Evolutionary conservation across 2,329 filamentous ascomycete species (phyloP), one percentile per base, ranked within the genome.

Genomic region (Diplodia mutila): DNA sequence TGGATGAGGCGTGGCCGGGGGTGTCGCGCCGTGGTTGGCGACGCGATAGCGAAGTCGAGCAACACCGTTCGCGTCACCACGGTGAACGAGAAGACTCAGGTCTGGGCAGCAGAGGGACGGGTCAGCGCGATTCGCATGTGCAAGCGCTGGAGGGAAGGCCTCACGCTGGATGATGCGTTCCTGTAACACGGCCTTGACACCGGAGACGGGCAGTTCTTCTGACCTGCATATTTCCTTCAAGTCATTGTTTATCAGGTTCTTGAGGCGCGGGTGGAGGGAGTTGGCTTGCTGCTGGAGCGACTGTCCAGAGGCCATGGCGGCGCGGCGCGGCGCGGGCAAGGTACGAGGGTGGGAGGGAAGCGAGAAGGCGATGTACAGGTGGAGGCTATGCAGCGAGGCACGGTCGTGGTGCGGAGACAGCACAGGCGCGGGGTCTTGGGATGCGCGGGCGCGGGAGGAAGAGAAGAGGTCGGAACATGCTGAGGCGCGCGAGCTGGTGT

Each of bases 171-270:
- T 87, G 69, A 97, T 91, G 73, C 94, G 90, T 68, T 83, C 82
- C 80, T 97, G 93, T 69, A 98, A 83, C 51, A 91, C 87, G 39
- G 89, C 87, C 83, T 99, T 99, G 74, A 95, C 90, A 23, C 95
- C 95, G 32, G 90, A 91, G 69, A 92, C 90, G 71, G 87, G 86
- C 42, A 97, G 83, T 55, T 89, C 86, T 80, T 97, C 92, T 69
- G 86, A 83, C 70, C 88, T 86, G 75, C 94, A 91, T 71, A 98
- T 90, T 64, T 85, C 85, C 73, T 93, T 91, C 59, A 97, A 86
- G 73, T 94, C 89, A 69, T 82, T 82, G 75, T 88, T 89, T 66
- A 88, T 81, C 64, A 89, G 78, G 9, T 80, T 84, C 74, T 87
- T 87, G 59, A 85, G 79, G 70, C 82, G 78, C 63, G 79, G 79